Conservation (phyloP, 371 early-diverging fungal species). For the Circinella minor region DNA sequence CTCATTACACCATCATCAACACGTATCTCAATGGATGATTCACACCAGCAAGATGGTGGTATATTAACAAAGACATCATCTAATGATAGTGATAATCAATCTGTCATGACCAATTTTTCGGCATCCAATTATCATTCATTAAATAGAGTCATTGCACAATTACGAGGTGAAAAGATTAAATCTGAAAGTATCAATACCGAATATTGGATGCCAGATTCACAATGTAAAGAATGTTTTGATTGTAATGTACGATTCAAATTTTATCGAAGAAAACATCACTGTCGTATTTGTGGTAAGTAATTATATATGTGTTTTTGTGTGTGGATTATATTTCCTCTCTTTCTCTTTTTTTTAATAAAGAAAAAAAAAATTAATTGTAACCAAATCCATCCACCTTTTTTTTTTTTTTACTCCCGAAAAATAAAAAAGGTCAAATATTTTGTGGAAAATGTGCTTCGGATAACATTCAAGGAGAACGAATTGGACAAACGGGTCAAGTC, state of each 20-base stretch:
- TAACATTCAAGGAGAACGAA: slow-evolving; percentile 70
- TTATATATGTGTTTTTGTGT: background rate
- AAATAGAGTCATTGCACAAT: slow-evolving; percentile 56
- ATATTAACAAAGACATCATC: slow-evolving; percentile 48
- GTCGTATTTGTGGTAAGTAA: slow-evolving; percentile 79
- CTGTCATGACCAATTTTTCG: slow-evolving; percentile 59
- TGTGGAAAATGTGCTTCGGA: slow-evolving; percentile 82
- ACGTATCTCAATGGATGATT: slow-evolving; percentile 11
- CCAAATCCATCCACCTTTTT: no score
- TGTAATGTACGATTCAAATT: slow-evolving; percentile 79
- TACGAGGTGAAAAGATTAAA: slow-evolving; percentile 56
- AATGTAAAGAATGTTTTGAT: slow-evolving; percentile 84
- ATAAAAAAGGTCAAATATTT: slow-evolving; percentile 72
- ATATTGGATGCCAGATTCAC: slow-evolving; percentile 89
- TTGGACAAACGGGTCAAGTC: slow-evolving; percentile 72
- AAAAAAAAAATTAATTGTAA: no score
- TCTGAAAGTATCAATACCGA: slow-evolving; percentile 55
- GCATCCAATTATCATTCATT: slow-evolving; percentile 63
- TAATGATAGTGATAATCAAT: slow-evolving; percentile 58
- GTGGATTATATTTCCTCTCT: no score
- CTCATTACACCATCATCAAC: background rate
- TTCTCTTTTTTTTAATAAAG: no score
- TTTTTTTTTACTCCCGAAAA: no score
- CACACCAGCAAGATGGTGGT: slow-evolving; percentile 3
- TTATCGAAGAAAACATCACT: slow-evolving; percentile 83